phyloP scores from a whole-genome alignment of 2,329 filamentous ascomycete species.

The Kalmusia sp. region DNA sequence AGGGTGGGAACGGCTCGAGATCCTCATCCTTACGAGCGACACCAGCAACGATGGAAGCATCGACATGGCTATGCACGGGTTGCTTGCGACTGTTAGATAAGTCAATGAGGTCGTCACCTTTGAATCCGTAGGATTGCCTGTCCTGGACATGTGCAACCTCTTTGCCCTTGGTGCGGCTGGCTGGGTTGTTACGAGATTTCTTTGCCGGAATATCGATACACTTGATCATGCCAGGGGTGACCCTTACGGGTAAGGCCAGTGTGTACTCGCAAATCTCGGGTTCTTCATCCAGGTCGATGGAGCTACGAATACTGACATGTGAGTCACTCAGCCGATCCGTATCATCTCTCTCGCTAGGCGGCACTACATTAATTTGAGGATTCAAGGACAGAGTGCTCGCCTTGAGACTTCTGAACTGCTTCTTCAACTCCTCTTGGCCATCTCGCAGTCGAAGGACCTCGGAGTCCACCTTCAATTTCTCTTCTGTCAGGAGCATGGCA shows the following conservation, averaged over 20 bases:
- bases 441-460: slow-evolving; percentile 11
- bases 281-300: slow-evolving; percentile 29
- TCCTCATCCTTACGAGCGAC: slow-evolving; percentile 2
- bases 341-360: slow-evolving; percentile 11
- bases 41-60: not conserved
- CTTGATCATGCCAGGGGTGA: slow-evolving; percentile 26
- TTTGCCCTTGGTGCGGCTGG: not conserved
- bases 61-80: not conserved
- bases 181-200: slow-evolving; percentile 12
- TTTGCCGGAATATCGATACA: slow-evolving; percentile 26
- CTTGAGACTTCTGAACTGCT: not conserved
- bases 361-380: slow-evolving; percentile 1
- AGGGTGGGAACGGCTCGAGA: not conserved
- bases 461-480: slow-evolving; percentile 18
- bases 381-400: not conserved
- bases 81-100: not conserved
- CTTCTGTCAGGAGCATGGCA: slow-evolving; percentile 6
- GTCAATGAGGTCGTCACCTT: not conserved
- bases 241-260: slow-evolving; percentile 14
- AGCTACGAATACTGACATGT: slow-evolving; percentile 15
- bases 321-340: slow-evolving; percentile 14
- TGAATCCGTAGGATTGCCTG: not conserved
- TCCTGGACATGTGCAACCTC: not conserved
- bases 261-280: slow-evolving; percentile 17
- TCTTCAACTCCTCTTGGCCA: slow-evolving; percentile 21